phyloP scores from a whole-genome alignment of 371 early-diverging fungal genomes.

The Circinella minor region DNA sequence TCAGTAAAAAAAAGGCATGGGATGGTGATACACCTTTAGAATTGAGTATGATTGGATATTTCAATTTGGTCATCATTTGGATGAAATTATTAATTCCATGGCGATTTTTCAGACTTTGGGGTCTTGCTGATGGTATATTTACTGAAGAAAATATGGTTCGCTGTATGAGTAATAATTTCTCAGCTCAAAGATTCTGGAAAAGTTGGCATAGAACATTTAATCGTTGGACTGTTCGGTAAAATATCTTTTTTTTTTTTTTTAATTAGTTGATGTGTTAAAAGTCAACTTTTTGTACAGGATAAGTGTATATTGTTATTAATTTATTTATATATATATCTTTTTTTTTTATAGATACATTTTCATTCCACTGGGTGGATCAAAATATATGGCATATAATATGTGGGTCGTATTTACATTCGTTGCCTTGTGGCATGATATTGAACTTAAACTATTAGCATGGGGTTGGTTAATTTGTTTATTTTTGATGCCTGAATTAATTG shows the following conservation, averaged over 20 bases:
- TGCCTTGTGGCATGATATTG: conserved; percentile 94
- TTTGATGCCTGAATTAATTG: conserved; percentile 84
- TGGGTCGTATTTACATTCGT: conserved; percentile 92
- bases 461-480: conserved; percentile 92
- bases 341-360: conserved; percentile 72
- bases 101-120: conserved; percentile 95
- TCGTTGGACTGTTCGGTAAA: conserved; percentile 81
- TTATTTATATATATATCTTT: no score
- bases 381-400: conserved; percentile 69
- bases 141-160: conserved; percentile 92
- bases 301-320: no score
- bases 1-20: conserved; percentile 84
- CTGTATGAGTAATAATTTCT: conserved; percentile 94
- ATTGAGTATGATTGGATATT: conserved; percentile 81
- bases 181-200: conserved; percentile 89
- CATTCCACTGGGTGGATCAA: conserved; percentile 87
- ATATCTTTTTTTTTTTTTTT: neutral
- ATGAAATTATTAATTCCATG: conserved; percentile 89
- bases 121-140: conserved; percentile 83
- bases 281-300: no score
- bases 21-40: conserved; percentile 74
- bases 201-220: conserved; percentile 94
- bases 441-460: conserved; percentile 85
- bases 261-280: no score
- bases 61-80: conserved; percentile 90